These are phyloP conservation scores for Coemansia sp. DNA, from an alignment of 192 early-diverging fungal genomes.

Conservation along the genomic window DNA sequence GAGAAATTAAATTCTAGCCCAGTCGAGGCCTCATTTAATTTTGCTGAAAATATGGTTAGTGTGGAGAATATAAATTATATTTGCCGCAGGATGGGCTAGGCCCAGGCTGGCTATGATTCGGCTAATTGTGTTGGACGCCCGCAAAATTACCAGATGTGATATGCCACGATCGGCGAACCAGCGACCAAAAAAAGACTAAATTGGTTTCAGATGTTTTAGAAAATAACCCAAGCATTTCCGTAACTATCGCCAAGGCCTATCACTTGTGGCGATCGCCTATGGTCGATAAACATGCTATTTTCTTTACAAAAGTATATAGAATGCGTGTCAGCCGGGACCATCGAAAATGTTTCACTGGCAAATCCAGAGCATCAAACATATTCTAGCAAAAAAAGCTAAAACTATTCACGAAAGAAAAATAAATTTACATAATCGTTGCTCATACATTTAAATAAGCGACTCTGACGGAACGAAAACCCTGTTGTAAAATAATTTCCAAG, in stretches of 20 bases:
- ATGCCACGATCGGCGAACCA: not conserved
- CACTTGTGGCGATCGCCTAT: not conserved
- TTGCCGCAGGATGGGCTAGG: not conserved
- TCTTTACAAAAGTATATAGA: not conserved
- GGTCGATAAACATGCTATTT: not conserved
- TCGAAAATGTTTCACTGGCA: not conserved
- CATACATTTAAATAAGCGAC: conserved; percentile 1
- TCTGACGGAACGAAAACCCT: not conserved
- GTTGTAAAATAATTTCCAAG: not conserved
- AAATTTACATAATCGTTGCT: not conserved
- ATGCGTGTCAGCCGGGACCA: too few species aligned
- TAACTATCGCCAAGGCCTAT: not conserved
- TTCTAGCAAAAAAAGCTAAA: not conserved
- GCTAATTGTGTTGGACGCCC: not conserved
- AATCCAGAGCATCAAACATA: not conserved
- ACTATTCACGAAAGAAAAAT: not conserved
- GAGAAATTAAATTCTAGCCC: not conserved
- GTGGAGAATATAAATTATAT: not conserved
- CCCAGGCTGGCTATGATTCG: not conserved
- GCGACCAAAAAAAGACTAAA: not conserved
- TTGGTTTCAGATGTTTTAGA: not conserved
- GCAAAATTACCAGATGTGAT: not conserved
- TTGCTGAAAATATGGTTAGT: not conserved
- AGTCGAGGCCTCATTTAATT: not conserved
- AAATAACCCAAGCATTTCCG: not conserved